Conservation (phyloP, 371 early-diverging fungal species). For the Rhizopus stolonifer region DNA sequence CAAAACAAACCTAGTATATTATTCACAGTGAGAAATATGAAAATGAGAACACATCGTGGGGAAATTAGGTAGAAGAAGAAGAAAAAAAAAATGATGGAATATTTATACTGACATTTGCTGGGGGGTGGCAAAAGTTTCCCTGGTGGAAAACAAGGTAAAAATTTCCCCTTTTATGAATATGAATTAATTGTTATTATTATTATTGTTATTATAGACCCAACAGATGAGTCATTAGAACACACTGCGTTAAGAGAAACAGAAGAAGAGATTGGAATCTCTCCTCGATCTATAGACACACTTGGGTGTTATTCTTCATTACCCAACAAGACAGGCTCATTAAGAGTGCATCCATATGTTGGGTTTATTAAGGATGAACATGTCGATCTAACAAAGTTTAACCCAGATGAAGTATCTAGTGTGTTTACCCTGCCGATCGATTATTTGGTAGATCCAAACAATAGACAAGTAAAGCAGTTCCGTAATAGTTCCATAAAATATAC, state of each 20-base stretch:
- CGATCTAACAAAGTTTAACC: constrained; percentile 42
- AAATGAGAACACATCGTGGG: constrained; percentile 75
- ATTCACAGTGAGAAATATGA: constrained; percentile 76
- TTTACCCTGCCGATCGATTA: constrained; percentile 72
- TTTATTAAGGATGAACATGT: constrained; percentile 45
- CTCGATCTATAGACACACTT: constrained; percentile 56
- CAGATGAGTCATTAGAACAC: constrained; percentile 53
- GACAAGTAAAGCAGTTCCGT: constrained; percentile 59
- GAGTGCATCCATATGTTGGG: constrained; percentile 78
- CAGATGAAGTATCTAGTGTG: constrained; percentile 70
- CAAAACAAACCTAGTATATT: constrained; percentile 68
- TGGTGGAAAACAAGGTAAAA: constrained; percentile 68
- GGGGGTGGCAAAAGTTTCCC: constrained; percentile 73
- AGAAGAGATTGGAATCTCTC: constrained; percentile 77
- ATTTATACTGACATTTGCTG: no score
- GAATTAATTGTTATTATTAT: no score
- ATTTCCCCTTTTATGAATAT: background rate
- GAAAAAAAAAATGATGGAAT: no score
- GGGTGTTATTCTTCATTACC: constrained; percentile 71
- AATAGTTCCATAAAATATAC: constrained; percentile 61
- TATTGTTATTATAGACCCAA: constrained; percentile 34
- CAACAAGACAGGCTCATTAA: constrained; percentile 58
- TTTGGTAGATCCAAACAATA: constrained; percentile 52
- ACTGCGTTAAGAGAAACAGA: constrained; percentile 84
- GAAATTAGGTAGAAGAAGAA: constrained; percentile 63